Evolutionary conservation across 192 early-diverging fungal species (phyloP).

Genomic region (Diversispora eburnea): DNA sequence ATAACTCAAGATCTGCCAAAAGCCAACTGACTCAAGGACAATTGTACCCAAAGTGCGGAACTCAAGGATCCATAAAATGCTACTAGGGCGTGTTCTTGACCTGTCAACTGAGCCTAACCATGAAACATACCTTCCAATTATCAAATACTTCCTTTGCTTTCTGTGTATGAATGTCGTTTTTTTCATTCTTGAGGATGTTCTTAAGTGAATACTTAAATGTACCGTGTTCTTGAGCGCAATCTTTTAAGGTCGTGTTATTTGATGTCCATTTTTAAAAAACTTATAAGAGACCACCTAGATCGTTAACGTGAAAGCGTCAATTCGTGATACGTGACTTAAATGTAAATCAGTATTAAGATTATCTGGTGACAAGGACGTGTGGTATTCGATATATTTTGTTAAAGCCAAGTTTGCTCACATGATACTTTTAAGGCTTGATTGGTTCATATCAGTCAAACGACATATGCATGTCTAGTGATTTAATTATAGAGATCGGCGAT

Average conservation of each 20-base stretch:
- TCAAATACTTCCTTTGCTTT: neutral
- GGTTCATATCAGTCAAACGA: too few species aligned
- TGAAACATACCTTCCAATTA: slow-evolving; percentile 4
- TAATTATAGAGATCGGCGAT: too few species aligned
- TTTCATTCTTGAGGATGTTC: neutral
- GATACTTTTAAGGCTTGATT: too few species aligned
- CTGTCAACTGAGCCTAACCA: neutral
- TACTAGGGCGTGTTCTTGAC: neutral
- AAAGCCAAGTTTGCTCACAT: too few species aligned
- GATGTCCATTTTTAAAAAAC: slow-evolving; percentile 7
- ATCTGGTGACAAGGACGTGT: too few species aligned
- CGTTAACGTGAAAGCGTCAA: too few species aligned
- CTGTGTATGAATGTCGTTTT: neutral
- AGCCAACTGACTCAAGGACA: slow-evolving; percentile 4
- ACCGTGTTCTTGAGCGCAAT: slow-evolving; percentile 1
- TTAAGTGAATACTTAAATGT: neutral
- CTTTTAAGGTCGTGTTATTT: neutral
- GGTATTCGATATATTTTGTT: too few species aligned
- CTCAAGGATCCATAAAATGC: slow-evolving; percentile 13
- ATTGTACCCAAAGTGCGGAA: slow-evolving; percentile 4
- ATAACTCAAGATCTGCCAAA: slow-evolving; percentile 7
- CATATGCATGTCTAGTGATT: too few species aligned
- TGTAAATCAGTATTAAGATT: too few species aligned
- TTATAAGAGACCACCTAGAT: slow-evolving; percentile 2
- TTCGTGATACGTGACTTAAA: too few species aligned